Conservation (phyloP, 305 asterid genomes). For the Lippia alba region DNA sequence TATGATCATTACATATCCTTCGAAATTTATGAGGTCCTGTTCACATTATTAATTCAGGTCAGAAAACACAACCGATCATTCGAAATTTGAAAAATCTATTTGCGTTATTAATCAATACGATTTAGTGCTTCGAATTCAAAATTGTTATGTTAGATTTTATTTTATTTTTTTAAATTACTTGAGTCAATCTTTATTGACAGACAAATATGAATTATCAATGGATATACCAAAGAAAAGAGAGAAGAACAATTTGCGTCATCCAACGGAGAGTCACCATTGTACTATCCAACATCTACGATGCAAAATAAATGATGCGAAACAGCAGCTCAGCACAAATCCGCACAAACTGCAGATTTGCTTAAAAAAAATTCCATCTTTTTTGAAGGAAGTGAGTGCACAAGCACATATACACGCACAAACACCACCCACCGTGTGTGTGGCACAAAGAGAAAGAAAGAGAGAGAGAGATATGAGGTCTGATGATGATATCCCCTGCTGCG, state of each 20-base stretch:
- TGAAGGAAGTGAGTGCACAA: conserved; percentile 31
- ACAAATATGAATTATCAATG: no score
- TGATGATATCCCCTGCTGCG: conserved; percentile 71
- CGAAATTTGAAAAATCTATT: no score
- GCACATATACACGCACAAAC: conserved; percentile 9
- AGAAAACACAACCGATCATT: no score
- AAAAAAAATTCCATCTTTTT: conserved; percentile 9
- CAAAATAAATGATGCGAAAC: neutral
- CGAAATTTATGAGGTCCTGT: no score
- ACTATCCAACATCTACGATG: conserved; percentile 29
- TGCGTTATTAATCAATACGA: no score
- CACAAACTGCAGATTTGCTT: conserved; percentile 41
- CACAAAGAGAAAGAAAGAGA: neutral
- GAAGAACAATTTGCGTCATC: neutral
- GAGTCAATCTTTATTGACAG: no score
- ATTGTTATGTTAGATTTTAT: no score
- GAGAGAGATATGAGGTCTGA: conserved; percentile 45
- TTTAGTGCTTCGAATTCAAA: no score
- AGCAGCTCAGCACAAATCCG: conserved; percentile 22
- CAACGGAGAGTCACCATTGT: conserved; percentile 18
- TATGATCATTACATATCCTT: no score
- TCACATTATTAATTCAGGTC: no score
- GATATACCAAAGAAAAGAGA: no score
- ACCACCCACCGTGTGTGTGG: conserved; percentile 22
- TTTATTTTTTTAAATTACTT: no score